phyloP scores from a whole-genome alignment of 129 eudicot genomes.

The Dittrichia graveolens region DNA sequence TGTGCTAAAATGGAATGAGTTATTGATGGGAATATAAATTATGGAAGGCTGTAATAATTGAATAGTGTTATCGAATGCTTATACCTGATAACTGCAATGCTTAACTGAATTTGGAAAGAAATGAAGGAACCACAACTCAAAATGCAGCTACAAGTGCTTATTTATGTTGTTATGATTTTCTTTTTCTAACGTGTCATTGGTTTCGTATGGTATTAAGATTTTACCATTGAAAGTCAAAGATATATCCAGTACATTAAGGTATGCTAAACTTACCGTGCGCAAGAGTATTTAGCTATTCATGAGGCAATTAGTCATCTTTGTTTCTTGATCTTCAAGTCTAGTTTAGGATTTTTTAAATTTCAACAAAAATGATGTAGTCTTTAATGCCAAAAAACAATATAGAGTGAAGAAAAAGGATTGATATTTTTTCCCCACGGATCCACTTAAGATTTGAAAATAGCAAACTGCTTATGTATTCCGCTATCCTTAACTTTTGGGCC shows the following conservation, averaged over 20 bases:
- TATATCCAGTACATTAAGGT: neutral
- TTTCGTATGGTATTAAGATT: neutral
- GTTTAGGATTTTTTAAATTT: too few relatives aligned
- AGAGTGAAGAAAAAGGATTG: too few relatives aligned
- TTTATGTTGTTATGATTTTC: neutral
- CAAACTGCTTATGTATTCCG: too few relatives aligned
- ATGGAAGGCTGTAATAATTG: neutral
- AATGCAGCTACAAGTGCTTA: neutral
- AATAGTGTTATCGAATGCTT: neutral
- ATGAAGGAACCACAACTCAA: neutral
- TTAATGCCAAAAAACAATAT: too few relatives aligned
- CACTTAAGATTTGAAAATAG: too few relatives aligned
- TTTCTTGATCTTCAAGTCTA: too few relatives aligned
- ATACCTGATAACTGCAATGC: neutral
- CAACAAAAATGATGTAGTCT: too few relatives aligned
- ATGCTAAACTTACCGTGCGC: neutral
- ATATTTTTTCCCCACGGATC: too few relatives aligned
- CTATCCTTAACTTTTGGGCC: too few relatives aligned
- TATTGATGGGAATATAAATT: neutral
- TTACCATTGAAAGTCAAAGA: neutral
- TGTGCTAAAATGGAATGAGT: neutral
- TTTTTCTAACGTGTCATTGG: neutral
- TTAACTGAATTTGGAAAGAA: constrained; percentile 9
- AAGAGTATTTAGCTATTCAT: neutral
- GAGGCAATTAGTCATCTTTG: neutral